Percentiles rank a stretch among this genome's conserved stretches.
Evolutionary conservation across 1,139 yeast species (phyloP).

Genomic region (Candida anutae): DNA sequence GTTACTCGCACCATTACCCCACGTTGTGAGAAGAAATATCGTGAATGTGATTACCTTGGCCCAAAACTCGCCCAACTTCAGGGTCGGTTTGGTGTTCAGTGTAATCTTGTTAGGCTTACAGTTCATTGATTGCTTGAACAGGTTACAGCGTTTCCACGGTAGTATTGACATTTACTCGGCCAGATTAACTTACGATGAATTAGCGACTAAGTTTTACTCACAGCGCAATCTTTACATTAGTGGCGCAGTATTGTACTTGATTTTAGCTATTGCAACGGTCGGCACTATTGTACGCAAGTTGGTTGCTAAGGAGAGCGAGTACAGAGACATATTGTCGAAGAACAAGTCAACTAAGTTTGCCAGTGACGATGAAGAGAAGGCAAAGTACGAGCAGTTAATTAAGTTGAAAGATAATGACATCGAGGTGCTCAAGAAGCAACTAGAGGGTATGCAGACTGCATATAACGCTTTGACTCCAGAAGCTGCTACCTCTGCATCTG

Average conservation of each 20-base stretch:
- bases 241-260: constrained; percentile 61
- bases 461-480: constrained; percentile 37
- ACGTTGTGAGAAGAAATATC: constrained; percentile 39
- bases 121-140: constrained; percentile 52
- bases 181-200: constrained; percentile 27
- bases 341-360: constrained; percentile 11
- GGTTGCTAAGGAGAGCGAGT: constrained; percentile 47
- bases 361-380: constrained; percentile 22
- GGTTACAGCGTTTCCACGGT: constrained; percentile 25
- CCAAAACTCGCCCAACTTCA: constrained; percentile 36
- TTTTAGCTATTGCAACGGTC: constrained; percentile 51
- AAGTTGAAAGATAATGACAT: constrained; percentile 41
- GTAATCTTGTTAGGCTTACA: constrained; percentile 42
- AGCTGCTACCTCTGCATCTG: too few species aligned
- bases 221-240: constrained; percentile 67
- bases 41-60: constrained; percentile 27
- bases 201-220: constrained; percentile 54
- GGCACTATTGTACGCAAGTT: constrained; percentile 48
- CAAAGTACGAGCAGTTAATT: constrained; percentile 35
- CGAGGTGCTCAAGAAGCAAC: constrained; percentile 44
- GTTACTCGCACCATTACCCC: constrained; percentile 58
- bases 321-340: constrained; percentile 18
- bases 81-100: constrained; percentile 41
- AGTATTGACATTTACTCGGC: constrained; percentile 5
- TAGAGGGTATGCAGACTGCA: constrained; percentile 43